These are phyloP conservation scores for Juncus inflexus DNA, from an alignment of 176 grass and related monocot species.

Conservation along the genomic window DNA sequence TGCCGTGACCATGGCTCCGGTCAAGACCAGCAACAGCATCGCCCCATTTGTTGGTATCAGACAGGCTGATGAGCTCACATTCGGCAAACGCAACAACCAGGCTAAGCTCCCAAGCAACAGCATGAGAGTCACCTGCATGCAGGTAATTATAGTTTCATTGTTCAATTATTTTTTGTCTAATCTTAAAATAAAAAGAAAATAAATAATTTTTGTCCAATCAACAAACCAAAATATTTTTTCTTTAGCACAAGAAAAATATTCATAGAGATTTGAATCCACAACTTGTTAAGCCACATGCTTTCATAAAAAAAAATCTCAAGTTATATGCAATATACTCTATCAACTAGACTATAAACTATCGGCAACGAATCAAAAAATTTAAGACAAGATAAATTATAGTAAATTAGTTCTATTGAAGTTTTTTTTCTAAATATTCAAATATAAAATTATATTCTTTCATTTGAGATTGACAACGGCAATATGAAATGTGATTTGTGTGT, in stretches of 20 bases:
- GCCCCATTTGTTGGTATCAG: conserved; percentile 57
- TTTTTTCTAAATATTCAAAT: not conserved
- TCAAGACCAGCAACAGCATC: conserved; percentile 20
- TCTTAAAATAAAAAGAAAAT: not conserved
- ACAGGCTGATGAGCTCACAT: conserved; percentile 31
- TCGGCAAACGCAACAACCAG: not conserved
- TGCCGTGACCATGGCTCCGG: conserved; percentile 32
- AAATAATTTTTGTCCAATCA: not conserved
- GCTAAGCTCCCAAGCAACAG: conserved; percentile 12
- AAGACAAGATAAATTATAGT: too few species aligned
- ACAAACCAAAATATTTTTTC: not conserved
- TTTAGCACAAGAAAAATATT: not conserved
- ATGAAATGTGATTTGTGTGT: not conserved
- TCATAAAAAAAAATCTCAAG: too few species aligned
- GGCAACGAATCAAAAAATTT: too few species aligned
- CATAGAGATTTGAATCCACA: too few species aligned
- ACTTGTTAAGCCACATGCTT: too few species aligned
- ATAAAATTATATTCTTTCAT: too few species aligned
- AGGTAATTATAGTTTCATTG: conserved; percentile 14
- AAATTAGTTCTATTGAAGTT: not conserved
- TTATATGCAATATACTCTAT: too few species aligned
- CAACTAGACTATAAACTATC: too few species aligned
- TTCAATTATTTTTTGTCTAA: conserved; percentile 1
- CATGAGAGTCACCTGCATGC: conserved; percentile 29
- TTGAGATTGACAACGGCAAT: not conserved